Conservation (phyloP, 208 protist species). For the Blastocrithidia nonstop region DNA sequence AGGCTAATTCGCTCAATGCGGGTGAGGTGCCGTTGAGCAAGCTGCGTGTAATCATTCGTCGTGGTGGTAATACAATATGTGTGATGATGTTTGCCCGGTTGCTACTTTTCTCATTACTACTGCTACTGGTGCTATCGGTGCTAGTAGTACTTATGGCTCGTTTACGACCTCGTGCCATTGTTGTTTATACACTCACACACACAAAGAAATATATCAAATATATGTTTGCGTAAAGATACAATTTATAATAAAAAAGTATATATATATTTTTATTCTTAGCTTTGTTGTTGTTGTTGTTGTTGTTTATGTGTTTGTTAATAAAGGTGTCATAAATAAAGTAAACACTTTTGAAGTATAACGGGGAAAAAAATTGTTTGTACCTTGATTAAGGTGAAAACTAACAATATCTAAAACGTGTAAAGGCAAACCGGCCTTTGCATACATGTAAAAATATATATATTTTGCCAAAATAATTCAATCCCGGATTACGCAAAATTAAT, state of each 20-base stretch:
- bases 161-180: neutral
- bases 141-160: neutral
- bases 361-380: no score
- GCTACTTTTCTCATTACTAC: neutral
- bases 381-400: no score
- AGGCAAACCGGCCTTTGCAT: no score
- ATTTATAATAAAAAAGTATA: neutral
- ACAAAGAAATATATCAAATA: neutral
- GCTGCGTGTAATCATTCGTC: constrained; percentile 51
- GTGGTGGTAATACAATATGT: neutral
- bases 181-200: constrained; percentile 1
- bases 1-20: neutral
- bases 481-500: no score
- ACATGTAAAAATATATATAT: no score
- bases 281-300: no score
- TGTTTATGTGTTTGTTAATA: neutral
- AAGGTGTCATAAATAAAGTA: no score
- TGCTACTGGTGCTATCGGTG: neutral
- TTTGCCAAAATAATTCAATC: no score
- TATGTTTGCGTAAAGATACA: neutral
- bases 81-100: neutral
- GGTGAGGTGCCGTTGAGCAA: constrained; percentile 24
- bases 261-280: no score
- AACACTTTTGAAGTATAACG: no score
- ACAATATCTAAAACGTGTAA: no score